Base-by-base conservation (phyloP, 495 filamentous ascomycete species). In the Pyrenula massariospora region DNA sequence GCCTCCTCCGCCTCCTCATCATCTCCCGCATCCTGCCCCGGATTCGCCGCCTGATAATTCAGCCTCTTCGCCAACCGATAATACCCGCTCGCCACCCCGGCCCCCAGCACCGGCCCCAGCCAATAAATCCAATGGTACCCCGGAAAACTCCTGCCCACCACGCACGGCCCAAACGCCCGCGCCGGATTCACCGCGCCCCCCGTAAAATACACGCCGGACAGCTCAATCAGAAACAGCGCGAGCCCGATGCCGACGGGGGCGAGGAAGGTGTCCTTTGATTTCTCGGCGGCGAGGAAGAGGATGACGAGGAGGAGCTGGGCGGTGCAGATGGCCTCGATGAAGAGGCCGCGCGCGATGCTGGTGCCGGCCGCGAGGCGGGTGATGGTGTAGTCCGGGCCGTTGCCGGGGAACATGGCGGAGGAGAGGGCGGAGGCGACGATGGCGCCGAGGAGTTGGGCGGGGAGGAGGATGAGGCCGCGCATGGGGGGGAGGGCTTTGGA, bases 21-120 rank as follows among this genome's bases (percentile, higher is more conserved):
- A 42, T 25, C 22, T 23, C 59, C 57, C 12, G 58, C 71, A 57
- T 91, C 88, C 66, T 88, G 85, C 1, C 83, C 87, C 2, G 86
- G 86, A 59, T 94, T 95, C 58, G 83, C 86, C 15, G 81, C 83
- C 68, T 90, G 80, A 67, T 88, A 94, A 60, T 86, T 79, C 48
- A 92, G 73, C 1, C 72, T 60, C 60, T 86, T 82, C 55, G 89
- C 74, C 54, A 88, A 63, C 36, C 73, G 72, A 63, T 87, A 91
- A 63, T 90, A 85, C 2, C 73, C 81, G 0, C 74, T 80, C 0
- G 88, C 87, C 1, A 90, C 65, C 2, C 88, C 63, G 0, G 84
- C 74, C 0, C 87, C 87, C 2, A 88, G 68, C 10, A 78, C 59
- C 1, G 87, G 86, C 3, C 87, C 87, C 25, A 89, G 70, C 78